phyloP scores from a whole-genome alignment of 2,329 filamentous ascomycete genomes.

The Aphanoascus verrucosus region DNA sequence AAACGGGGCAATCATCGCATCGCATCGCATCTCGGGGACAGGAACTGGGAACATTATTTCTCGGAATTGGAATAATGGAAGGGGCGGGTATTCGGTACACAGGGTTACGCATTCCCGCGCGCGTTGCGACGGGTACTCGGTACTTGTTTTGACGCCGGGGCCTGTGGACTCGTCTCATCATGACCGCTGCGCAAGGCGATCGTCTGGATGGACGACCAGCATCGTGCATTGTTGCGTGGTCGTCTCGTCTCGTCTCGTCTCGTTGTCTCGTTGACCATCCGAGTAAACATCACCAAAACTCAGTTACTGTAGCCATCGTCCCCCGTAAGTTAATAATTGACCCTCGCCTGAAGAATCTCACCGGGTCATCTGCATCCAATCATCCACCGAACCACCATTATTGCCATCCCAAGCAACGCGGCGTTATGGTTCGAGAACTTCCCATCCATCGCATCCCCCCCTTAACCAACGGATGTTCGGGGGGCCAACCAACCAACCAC shows the following conservation, averaged over 20 bases:
- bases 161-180: too few species aligned
- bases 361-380: conserved; percentile 8
- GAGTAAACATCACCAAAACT: too few species aligned
- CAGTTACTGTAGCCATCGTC: background rate
- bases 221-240: too few species aligned
- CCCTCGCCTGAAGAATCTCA: background rate
- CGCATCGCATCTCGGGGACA: background rate
- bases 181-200: background rate
- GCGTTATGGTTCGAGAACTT: too few species aligned
- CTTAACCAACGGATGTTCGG: too few species aligned
- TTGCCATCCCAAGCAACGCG: background rate
- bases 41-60: background rate
- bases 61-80: too few species aligned
- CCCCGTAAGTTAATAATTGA: background rate
- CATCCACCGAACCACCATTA: background rate
- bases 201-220: background rate
- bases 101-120: too few species aligned
- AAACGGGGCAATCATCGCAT: background rate
- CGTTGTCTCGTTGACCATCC: background rate
- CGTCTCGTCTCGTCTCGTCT: too few species aligned
- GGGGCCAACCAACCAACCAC: background rate
- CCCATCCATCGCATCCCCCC: too few species aligned
- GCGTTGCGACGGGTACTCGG: too few species aligned
- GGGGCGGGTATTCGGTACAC: background rate
- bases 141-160: too few species aligned